These are phyloP conservation scores for Citrus medica DNA, from an alignment of 345 rosid species.

Conservation along the genomic window DNA sequence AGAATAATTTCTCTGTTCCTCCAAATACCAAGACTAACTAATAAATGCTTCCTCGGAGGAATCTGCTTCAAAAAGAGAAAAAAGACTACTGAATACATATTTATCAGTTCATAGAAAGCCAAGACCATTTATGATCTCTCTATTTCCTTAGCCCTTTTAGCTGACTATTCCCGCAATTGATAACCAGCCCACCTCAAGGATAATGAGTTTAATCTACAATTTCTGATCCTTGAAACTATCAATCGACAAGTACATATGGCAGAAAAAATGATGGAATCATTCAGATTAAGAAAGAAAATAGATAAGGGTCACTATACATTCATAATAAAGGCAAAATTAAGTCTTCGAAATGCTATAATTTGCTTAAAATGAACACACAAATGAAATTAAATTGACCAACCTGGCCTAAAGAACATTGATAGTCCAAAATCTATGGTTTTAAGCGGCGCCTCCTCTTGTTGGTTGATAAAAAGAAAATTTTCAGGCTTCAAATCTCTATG, in stretches of 20 bases:
- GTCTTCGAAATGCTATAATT: neutral
- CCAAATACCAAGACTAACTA: neutral
- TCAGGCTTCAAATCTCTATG: constrained; percentile 98
- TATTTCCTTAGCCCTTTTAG: neutral
- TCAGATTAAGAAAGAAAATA: neutral
- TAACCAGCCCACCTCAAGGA: neutral
- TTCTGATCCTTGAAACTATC: neutral
- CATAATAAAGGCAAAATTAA: neutral
- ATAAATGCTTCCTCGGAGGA: neutral
- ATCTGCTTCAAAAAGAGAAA: neutral
- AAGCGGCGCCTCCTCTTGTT: constrained; percentile 70
- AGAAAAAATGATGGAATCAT: neutral
- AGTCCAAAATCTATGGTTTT: constrained; percentile 94
- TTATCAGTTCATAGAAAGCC: neutral
- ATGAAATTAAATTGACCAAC: constrained; percentile 23
- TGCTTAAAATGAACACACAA: neutral
- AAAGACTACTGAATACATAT: neutral
- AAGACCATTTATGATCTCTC: neutral
- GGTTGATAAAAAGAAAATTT: constrained; percentile 73
- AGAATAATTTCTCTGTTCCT: neutral
- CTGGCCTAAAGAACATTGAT: constrained; percentile 90
- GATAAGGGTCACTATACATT: neutral
- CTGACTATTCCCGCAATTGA: neutral
- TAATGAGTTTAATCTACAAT: neutral
- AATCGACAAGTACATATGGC: neutral